Base-by-base conservation (phyloP, 2,329 filamentous ascomycete species). In the Teratosphaeria nubilosa region DNA sequence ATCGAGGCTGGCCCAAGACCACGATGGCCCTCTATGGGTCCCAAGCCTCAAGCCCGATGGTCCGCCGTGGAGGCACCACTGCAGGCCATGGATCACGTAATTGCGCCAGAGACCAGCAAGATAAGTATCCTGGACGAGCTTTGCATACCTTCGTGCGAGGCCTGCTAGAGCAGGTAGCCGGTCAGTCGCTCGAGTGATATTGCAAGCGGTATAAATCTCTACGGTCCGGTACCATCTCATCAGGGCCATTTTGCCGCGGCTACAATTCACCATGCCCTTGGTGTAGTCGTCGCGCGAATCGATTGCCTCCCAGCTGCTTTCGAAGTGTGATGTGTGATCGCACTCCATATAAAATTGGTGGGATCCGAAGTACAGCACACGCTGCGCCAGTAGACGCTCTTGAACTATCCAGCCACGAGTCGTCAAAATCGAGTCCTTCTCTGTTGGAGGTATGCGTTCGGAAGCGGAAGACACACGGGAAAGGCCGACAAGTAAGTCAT, bases 41-140 rank as follows among this genome's bases (percentile, higher is more conserved):
- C 2, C 6, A 7, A 34, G 32, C 32, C 32, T 34, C 10, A 34
- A 14, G 6, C 32, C 32, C 14, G 2, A 9, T 3, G 32, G 32
- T 34, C 32, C 32, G 32, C 32, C 32, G 14, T 34, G 32, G 32
- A 34, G 32, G 14, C 32, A 51, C 48, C 48, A 51, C 11, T 22
- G 48, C 25, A 51, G 48, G 11, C 48, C 63, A 37, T 68, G 62
- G 65, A 48, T 16, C 55, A 30, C 2, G n/a, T 51, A 22, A 51
- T 27, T 27, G 20, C 48, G 48, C 48, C 48, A 51, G n/a, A 51
- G 20, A 51, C 48, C 48, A 51, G 48, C 48, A 3, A 51, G 9
- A 27, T 51, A 51, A 22, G 20, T 3, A 16, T 51, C 48, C 5
- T 16, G 10, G 20, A 51, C 20, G 20, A 22, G 20, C 25, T 51